phyloP scores from a whole-genome alignment of 768 basidiomycete species.

The Suillus alpinus region DNA sequence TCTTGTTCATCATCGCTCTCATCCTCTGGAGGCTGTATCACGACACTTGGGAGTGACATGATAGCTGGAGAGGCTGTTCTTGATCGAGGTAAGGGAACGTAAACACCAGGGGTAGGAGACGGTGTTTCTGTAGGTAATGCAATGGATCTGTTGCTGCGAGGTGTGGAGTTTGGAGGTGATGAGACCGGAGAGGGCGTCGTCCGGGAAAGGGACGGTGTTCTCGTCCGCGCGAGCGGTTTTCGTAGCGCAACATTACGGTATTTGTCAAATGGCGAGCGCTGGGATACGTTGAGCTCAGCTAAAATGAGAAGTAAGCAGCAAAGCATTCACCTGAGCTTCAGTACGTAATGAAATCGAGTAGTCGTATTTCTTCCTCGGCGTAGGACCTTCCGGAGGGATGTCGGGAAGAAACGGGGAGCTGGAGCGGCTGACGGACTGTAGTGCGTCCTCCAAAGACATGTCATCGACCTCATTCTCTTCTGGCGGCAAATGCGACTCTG shows the following conservation, averaged over 20 bases:
- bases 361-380: constrained; percentile 51
- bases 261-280: constrained; percentile 63
- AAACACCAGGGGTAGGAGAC: constrained; percentile 46
- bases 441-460: constrained; percentile 54
- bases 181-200: constrained; percentile 58
- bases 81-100: constrained; percentile 53
- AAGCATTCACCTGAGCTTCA: constrained; percentile 51
- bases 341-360: constrained; percentile 60
- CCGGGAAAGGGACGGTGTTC: constrained; percentile 67
- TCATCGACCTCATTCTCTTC: constrained; percentile 43
- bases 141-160: constrained; percentile 51
- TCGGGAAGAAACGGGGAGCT: constrained; percentile 46
- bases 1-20: constrained; percentile 15
- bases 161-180: constrained; percentile 64
- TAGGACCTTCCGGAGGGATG: constrained; percentile 32
- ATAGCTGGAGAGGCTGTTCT: constrained; percentile 47
- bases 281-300: neutral
- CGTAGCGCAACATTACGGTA: constrained; percentile 63
- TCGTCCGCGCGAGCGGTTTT: constrained; percentile 45
- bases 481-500: constrained; percentile 52
- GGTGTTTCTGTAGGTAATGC: constrained; percentile 36
- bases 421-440: constrained; percentile 54
- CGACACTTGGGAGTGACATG: constrained; percentile 21
- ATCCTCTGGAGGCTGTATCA: constrained; percentile 21
- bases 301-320: constrained; percentile 2